Percentiles rank a stretch among this genome's conserved stretches.
These are phyloP conservation scores for Phytopythium helicoides DNA, from an alignment of 352 stramenopile genomes.

Conservation along the genomic window DNA sequence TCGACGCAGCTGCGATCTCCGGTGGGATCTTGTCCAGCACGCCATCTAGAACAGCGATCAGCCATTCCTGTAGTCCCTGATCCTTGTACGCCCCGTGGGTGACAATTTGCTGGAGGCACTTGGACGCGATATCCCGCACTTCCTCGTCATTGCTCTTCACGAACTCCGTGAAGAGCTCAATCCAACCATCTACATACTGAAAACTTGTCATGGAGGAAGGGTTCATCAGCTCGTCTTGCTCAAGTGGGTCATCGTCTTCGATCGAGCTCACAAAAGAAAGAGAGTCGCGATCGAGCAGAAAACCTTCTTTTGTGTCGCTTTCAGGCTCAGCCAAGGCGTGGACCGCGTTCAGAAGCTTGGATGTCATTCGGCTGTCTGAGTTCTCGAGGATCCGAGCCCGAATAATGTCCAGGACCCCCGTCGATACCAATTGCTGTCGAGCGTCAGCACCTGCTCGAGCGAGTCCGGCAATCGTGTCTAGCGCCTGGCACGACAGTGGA, in stretches of 20 bases:
- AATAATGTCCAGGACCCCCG: constrained; percentile 40
- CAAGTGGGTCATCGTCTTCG: constrained; percentile 47
- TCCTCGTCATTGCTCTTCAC: constrained; percentile 43
- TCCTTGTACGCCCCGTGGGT: constrained; percentile 40
- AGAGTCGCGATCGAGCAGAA: constrained; percentile 48
- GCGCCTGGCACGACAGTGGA: constrained; percentile 27
- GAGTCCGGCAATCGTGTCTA: constrained; percentile 48
- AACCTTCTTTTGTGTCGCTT: constrained; percentile 3
- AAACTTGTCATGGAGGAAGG: constrained; percentile 33
- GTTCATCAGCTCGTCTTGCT: constrained; percentile 59
- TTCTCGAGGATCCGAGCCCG: constrained; percentile 36
- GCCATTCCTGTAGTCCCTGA: constrained; percentile 69
- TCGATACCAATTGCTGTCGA: constrained; percentile 30
- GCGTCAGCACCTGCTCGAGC: constrained; percentile 24
- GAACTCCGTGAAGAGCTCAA: constrained; percentile 73
- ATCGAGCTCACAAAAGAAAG: constrained; percentile 61
- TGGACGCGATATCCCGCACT: constrained; percentile 44
- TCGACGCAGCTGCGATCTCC: constrained; percentile 40
- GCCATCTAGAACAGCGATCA: constrained; percentile 67
- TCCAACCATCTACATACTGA: constrained; percentile 72
- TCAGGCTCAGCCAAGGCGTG: constrained; percentile 34
- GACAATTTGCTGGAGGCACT: constrained; percentile 60
- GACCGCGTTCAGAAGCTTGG: constrained; percentile 51
- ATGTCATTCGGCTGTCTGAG: constrained; percentile 39
- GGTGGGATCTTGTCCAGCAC: constrained; percentile 55